phyloP scores from a whole-genome alignment of 2,329 filamentous ascomycete genomes.

The Ploettnerulaceae sp. region DNA sequence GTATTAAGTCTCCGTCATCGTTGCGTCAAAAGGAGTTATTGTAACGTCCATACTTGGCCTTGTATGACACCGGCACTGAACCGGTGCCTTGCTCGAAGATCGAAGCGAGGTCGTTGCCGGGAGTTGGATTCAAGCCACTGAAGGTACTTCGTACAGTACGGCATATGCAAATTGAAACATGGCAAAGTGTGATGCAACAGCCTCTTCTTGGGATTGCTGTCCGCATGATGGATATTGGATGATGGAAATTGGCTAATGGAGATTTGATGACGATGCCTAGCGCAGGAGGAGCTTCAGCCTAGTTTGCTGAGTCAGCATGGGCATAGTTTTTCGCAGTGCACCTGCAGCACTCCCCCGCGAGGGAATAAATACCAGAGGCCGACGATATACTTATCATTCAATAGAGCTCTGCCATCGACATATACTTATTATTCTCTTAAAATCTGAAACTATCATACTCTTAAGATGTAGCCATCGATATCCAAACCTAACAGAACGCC shows the following conservation, averaged over 20 bases:
- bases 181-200: not conserved
- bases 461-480: not conserved
- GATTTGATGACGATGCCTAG: not conserved
- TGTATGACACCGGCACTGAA: slow-evolving; percentile 1
- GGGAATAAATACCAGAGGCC: too few relatives aligned
- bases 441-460: too few relatives aligned
- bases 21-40: not conserved
- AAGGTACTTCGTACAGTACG: too few relatives aligned
- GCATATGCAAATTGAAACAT: slow-evolving; percentile 1
- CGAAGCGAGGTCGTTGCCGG: slow-evolving; percentile 3
- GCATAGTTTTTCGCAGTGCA: too few relatives aligned
- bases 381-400: too few relatives aligned
- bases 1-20: slow-evolving; percentile 8
- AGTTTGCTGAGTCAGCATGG: too few relatives aligned
- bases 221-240: not conserved
- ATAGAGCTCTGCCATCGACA: too few relatives aligned
- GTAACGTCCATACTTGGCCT: not conserved
- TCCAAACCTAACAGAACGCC: slow-evolving; percentile 2
- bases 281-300: too few relatives aligned
- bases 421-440: too few relatives aligned
- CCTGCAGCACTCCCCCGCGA: too few relatives aligned
- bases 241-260: not conserved
- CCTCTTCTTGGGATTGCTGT: not conserved
- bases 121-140: too few relatives aligned
- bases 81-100: not conserved